Evolutionary conservation across 1,139 yeast species (phyloP).

Genomic region (Saccharomyces pastorianus): DNA sequence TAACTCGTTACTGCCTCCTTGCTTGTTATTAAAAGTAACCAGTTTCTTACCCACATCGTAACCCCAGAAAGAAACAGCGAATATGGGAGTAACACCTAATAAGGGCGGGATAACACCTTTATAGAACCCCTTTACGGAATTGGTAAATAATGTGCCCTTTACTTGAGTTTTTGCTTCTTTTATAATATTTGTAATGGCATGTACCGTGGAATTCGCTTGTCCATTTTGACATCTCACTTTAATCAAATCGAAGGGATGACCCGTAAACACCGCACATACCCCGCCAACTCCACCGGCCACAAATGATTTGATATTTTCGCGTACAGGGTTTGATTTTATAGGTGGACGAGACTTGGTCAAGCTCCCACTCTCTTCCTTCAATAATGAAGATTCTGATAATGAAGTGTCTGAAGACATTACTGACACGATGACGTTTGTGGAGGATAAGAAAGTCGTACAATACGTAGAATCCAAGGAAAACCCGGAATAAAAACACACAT

Average conservation of each 20-base stretch:
- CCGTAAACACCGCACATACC: slow-evolving; percentile 78
- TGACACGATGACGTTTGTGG: neutral
- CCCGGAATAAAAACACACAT: neutral
- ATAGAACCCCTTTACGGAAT: slow-evolving; percentile 38
- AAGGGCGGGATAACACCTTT: slow-evolving; percentile 86
- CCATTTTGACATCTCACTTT: slow-evolving; percentile 82
- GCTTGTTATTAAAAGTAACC: slow-evolving; percentile 35
- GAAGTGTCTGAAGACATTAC: slow-evolving; percentile 13
- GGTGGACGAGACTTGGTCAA: slow-evolving; percentile 4
- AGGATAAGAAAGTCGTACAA: neutral
- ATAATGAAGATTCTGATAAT: slow-evolving; percentile 11
- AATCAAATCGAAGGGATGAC: slow-evolving; percentile 91
- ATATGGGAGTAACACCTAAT: slow-evolving; percentile 94
- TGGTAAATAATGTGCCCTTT: slow-evolving; percentile 5
- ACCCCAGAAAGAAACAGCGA: slow-evolving; percentile 98
- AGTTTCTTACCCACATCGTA: slow-evolving; percentile 84
- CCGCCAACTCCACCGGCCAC: slow-evolving; percentile 89
- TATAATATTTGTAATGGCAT: slow-evolving; percentile 63
- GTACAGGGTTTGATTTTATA: slow-evolving; percentile 8
- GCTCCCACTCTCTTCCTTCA: slow-evolving; percentile 11
- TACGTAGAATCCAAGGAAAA: neutral
- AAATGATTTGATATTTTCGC: slow-evolving; percentile 57
- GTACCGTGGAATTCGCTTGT: slow-evolving; percentile 44
- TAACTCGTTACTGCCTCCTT: slow-evolving; percentile 29
- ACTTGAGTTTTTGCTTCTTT: slow-evolving; percentile 49